phyloP scores from a whole-genome alignment of 352 stramenopile species.

The Halophytophthora batemanensis region DNA sequence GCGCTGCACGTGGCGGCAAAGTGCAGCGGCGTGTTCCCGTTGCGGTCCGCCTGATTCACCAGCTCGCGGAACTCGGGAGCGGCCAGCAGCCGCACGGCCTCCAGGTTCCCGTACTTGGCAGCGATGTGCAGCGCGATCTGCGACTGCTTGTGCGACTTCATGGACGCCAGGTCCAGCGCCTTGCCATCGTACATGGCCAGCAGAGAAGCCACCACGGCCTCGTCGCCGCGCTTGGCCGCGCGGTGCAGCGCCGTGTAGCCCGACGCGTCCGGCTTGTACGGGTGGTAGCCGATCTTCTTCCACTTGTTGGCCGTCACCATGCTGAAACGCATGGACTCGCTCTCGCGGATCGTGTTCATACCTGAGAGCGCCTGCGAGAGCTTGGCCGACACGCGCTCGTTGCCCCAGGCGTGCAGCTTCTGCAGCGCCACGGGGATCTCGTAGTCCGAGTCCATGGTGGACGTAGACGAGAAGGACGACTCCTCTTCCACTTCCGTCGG shows the following conservation, averaged over 20 bases:
- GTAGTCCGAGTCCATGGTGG: conserved; percentile 84
- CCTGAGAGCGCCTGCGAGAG: conserved; percentile 54
- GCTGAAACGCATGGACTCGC: conserved; percentile 75
- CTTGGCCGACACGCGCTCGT: conserved; percentile 62
- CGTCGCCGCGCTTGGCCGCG: conserved; percentile 66
- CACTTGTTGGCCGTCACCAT: conserved; percentile 78
- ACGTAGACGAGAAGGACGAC: conserved; percentile 75
- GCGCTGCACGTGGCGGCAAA: conserved; percentile 72
- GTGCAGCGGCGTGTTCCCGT: conserved; percentile 81
- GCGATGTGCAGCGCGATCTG: conserved; percentile 83
- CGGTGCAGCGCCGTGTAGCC: conserved; percentile 83
- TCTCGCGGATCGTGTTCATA: conserved; percentile 73
- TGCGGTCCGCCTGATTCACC: conserved; percentile 63
- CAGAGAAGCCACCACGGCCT: conserved; percentile 59
- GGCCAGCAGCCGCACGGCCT: conserved; percentile 48
- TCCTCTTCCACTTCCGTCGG: conserved; percentile 41
- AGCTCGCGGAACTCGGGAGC: conserved; percentile 54
- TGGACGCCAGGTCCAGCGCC: conserved; percentile 53
- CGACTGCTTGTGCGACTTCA: conserved; percentile 69
- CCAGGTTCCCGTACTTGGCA: conserved; percentile 73
- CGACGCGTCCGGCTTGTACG: conserved; percentile 73
- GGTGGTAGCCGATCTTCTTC: conserved; percentile 83
- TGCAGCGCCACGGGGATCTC: conserved; percentile 74
- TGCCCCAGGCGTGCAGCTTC: conserved; percentile 57
- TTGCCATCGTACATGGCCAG: conserved; percentile 83